phyloP scores from a whole-genome alignment of 2,329 filamentous ascomycete species.

The Alternaria triticina region DNA sequence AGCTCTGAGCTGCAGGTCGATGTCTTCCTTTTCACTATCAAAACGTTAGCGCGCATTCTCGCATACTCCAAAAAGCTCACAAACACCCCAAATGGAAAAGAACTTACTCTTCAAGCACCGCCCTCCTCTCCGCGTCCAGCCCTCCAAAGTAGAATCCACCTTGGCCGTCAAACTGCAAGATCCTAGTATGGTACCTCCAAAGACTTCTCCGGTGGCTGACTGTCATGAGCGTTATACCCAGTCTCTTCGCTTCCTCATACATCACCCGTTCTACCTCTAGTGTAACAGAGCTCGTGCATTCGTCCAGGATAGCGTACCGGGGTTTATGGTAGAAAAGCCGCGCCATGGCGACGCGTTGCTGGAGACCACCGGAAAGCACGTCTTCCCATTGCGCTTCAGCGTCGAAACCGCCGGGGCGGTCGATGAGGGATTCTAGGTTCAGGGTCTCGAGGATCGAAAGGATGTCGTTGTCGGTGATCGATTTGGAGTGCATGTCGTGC shows the following conservation, averaged over 20 bases:
- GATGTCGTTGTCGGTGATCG: constrained; percentile 82
- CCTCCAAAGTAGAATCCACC: constrained; percentile 88
- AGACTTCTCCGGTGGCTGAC: constrained; percentile 89
- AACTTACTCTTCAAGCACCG: constrained; percentile 82
- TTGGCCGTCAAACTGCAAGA: constrained; percentile 95
- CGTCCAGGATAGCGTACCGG: constrained; percentile 93
- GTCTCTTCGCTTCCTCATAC: constrained; percentile 92
- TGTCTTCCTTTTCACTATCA: constrained; percentile 82
- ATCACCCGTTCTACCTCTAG: constrained; percentile 93
- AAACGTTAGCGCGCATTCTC: constrained; percentile 18
- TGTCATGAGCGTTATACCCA: constrained; percentile 96
- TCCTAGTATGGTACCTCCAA: constrained; percentile 96
- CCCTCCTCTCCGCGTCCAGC: constrained; percentile 83
- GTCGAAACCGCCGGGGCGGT: constrained; percentile 84
- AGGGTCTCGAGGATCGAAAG: constrained; percentile 77
- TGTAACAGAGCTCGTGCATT: constrained; percentile 95
- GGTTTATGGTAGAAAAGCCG: constrained; percentile 92
- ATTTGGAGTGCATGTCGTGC: constrained; percentile 84
- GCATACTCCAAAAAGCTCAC: not conserved
- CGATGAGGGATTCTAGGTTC: constrained; percentile 82
- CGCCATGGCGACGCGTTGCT: constrained; percentile 97
- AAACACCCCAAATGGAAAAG: not conserved
- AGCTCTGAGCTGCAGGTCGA: constrained; percentile 82
- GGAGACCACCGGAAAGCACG: constrained; percentile 86
- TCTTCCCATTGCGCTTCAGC: constrained; percentile 97